These are phyloP conservation scores for Volvox africanus DNA, from an alignment of 139 green algal species.

Conservation along the genomic window DNA sequence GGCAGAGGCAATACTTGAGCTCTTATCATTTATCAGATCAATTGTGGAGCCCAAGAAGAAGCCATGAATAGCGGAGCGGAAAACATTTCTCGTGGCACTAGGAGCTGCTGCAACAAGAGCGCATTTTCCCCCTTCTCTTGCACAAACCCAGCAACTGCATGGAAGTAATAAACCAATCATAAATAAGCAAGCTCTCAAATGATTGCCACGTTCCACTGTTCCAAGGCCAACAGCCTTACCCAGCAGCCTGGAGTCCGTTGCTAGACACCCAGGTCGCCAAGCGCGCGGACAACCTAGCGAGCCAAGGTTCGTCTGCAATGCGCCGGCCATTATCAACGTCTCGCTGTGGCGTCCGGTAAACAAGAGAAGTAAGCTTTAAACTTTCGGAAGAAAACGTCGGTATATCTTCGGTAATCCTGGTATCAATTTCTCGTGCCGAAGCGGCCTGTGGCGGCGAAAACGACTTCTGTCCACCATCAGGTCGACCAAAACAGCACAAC, in stretches of 20 bases:
- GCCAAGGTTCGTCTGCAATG: not conserved
- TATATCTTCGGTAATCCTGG: not conserved
- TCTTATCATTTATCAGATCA: not conserved
- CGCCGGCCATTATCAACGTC: not conserved
- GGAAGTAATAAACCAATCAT: not conserved
- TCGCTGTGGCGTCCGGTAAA: no score
- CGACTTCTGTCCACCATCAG: not conserved
- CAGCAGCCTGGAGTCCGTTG: not conserved
- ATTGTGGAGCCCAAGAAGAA: not conserved
- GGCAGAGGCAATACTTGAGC: not conserved
- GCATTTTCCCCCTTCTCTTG: not conserved
- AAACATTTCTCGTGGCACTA: not conserved
- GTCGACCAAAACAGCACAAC: slow-evolving; percentile 13
- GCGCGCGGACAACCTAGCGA: not conserved
- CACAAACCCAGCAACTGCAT: slow-evolving; percentile 22
- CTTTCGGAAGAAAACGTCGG: not conserved
- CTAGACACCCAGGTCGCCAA: not conserved
- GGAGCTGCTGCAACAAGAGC: not conserved
- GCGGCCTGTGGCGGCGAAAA: not conserved
- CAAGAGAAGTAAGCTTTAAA: not conserved
- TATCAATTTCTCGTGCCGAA: not conserved
- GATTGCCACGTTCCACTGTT: no score
- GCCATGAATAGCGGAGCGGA: not conserved
- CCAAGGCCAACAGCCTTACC: not conserved
- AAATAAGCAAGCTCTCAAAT: not conserved